Base-by-base conservation (phyloP, 371 early-diverging fungal species). In the Phascolomyces articulosus region DNA sequence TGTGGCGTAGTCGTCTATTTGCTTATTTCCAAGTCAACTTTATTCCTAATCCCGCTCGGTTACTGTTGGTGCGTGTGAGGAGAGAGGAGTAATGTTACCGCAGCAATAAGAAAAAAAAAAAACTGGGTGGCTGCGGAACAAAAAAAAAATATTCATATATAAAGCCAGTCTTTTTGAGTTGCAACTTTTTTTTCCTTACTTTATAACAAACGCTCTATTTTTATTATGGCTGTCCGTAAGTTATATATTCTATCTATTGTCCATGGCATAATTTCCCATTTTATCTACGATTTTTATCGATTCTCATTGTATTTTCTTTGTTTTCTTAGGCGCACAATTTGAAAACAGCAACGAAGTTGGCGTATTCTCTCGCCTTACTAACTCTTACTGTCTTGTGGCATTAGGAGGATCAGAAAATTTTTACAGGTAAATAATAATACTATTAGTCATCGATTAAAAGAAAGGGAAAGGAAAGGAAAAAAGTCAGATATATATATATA, bases 281-380 rank as follows among this genome's bases (percentile, higher is more conserved):
- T 47, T 55, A 15, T 18, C 6, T n/a, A n/a, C n/a, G n/a, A 61
- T n/a, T 20, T 6, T 47, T 23, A 40, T 27, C 13, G 7, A 27
- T 51, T 55, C 47, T 28, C 67, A n/a, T n/a, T n/a, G n/a, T n/a
- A n/a, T 34, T 34, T 34, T 34, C 6, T 34, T 34, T 34, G 11
- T 2, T 34, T 34, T 34, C 34, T 34, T 34, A 90, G 89, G 93
- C 78, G 93, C 95, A 57, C 97, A 97, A 87, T 99, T 99, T 83
- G 99, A 99, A 88, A 98, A 98, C 85, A 95, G 90, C 82, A 95
- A 95, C 83, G 99, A 99, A 77, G 93, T 99, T 77, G 99, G 99
- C 64, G 98, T 98, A 58, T 99, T 99, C 73, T 88, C 98, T 71
- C 89, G 92, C 73, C 91, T 99, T 64, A 99, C 99, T 74, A 99